Conservation (phyloP, 495 filamentous ascomycete genomes). For the Chlorociboria aeruginascens region DNA sequence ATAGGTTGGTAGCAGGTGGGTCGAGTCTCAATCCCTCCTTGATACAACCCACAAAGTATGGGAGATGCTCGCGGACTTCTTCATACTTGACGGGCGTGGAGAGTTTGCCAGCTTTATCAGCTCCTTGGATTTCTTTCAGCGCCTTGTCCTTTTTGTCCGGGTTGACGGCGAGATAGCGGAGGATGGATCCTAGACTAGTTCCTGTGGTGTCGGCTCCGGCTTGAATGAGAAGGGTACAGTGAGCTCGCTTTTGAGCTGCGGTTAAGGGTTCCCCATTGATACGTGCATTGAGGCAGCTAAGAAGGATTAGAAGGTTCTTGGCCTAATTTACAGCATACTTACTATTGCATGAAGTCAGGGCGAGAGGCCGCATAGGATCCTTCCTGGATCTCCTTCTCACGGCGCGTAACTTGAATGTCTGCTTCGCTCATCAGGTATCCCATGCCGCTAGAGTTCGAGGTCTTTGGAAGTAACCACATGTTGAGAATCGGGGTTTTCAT, state of each 20-base stretch:
- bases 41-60: constrained; percentile 31
- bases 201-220: constrained; percentile 57
- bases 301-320: constrained; percentile 11
- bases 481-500: too few relatives aligned
- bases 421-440: too few relatives aligned
- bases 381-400: too few relatives aligned
- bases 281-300: constrained; percentile 31
- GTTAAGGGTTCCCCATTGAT: constrained; percentile 32
- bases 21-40: constrained; percentile 35
- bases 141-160: constrained; percentile 36
- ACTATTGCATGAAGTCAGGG: too few relatives aligned
- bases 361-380: too few relatives aligned
- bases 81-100: constrained; percentile 21
- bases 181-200: constrained; percentile 39
- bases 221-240: constrained; percentile 42
- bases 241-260: constrained; percentile 39
- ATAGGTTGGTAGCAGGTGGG: constrained; percentile 30
- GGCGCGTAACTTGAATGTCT: too few relatives aligned
- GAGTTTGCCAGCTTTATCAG: constrained; percentile 21
- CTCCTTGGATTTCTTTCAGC: constrained; percentile 42
- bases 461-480: too few relatives aligned
- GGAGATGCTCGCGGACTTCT: constrained; percentile 22
- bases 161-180: constrained; percentile 39
- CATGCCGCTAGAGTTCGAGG: too few relatives aligned
- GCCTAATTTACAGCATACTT: too few relatives aligned